Base-by-base conservation (phyloP, 495 filamentous ascomycete species). In the Penicillium longicatenatum region DNA sequence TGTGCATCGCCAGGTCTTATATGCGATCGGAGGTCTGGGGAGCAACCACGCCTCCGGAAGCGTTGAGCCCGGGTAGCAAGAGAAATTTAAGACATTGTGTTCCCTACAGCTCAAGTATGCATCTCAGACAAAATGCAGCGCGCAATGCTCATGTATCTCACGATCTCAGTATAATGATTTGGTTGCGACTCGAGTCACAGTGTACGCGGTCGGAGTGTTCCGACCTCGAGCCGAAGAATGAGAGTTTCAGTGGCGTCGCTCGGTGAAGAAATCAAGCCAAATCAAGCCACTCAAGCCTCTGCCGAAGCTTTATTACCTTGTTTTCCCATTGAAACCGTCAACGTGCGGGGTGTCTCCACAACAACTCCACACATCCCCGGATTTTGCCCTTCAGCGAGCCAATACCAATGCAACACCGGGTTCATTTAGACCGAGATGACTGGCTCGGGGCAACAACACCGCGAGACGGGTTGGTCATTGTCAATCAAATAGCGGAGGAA, bases 341-440 rank as follows among this genome's bases (percentile, higher is more conserved):
- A n/a, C 19, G 50, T 44, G 50, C 50, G 50, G 50, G 50, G 50
- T 29, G 37, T 19, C 35, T 43, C 37, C 39, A 41, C 50, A 24
- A 30, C 21, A 20, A 29, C 50, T 43, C 50, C 50, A 41, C 50
- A 43, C 1, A 24, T 53, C 50, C 50, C 50, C 50, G 50, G 50
- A 53, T 43, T 24, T 43, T 43, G 20, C 5, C 14, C 8, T 51
- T 43, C 12, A 43, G n/a, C 21, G 35, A 53, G 39, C 50, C 35
- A 53, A 53, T 53, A 20, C 37, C 3, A 30, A 43, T 41, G 33
- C 35, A 43, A 30, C 50, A 17, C 50, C 50, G 50, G 50, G 35
- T 19, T 31, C 22, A 21, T 29, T 42, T 42, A 20, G 19, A 30
- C 50, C 50, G 50, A 53, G 50, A 3, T 11, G 10, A 21, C 20